phyloP scores from a whole-genome alignment of 176 grass and related monocot species.

The Cenchrus purpureus region DNA sequence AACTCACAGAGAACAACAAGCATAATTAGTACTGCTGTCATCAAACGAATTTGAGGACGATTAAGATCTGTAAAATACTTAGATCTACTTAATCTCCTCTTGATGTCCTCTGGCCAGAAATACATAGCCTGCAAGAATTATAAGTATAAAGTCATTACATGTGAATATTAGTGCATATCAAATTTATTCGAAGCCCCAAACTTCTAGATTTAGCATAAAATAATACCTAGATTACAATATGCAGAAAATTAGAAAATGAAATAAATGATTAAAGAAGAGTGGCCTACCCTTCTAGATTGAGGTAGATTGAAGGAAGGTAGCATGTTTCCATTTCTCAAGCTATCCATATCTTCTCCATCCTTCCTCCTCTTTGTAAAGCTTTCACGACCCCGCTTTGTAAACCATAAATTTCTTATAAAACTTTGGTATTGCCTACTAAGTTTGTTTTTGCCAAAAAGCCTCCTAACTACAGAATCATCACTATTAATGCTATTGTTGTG shows the following conservation, averaged over 20 bases:
- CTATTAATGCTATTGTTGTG: constrained; percentile 36
- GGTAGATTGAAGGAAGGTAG: constrained; percentile 42
- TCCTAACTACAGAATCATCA: constrained; percentile 46
- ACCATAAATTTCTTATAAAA: constrained; percentile 73
- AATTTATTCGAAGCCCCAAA: constrained; percentile 13
- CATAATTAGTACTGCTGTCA: constrained; percentile 47
- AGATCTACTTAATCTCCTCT: constrained; percentile 47
- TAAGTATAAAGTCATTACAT: constrained; percentile 24
- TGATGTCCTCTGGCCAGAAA: constrained; percentile 56
- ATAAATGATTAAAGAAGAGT: neutral
- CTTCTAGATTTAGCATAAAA: neutral
- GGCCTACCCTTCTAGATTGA: constrained; percentile 57
- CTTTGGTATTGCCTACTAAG: constrained; percentile 49
- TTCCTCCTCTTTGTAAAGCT: constrained; percentile 86
- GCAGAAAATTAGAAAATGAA: constrained; percentile 31
- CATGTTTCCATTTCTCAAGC: constrained; percentile 42
- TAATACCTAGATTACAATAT: neutral
- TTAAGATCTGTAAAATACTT: constrained; percentile 45
- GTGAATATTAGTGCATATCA: neutral
- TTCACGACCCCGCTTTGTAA: constrained; percentile 51
- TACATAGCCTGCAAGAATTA: constrained; percentile 46
- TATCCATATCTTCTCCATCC: constrained; percentile 69
- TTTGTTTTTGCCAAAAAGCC: constrained; percentile 48
- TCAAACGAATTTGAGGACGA: constrained; percentile 49
- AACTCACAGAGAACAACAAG: constrained; percentile 71